These are phyloP conservation scores for Lignosus rhinocerotis DNA, from an alignment of 1,284 basidiomycete species.

Conservation along the genomic window DNA sequence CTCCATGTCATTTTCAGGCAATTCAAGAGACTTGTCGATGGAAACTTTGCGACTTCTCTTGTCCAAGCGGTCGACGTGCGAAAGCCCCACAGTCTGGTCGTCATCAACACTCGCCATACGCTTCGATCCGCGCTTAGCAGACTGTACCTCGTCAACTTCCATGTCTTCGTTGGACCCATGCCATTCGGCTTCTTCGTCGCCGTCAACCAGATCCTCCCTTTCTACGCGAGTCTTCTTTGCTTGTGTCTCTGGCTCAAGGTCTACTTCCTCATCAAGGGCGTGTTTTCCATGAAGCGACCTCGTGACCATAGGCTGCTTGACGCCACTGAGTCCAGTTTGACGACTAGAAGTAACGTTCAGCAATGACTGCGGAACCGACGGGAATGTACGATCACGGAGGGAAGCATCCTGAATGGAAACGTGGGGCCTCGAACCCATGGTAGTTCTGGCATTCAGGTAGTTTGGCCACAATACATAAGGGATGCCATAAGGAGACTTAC, in stretches of 20 bases:
- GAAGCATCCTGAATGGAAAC: neutral
- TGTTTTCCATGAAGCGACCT: constrained; percentile 23
- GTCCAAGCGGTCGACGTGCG: constrained; percentile 24
- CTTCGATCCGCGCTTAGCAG: constrained; percentile 47
- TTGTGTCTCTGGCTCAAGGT: constrained; percentile 39
- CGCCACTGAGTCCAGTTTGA: neutral
- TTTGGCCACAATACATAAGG: neutral
- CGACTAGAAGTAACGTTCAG: neutral
- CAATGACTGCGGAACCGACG: neutral
- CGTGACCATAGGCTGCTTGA: constrained; percentile 5
- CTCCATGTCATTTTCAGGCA: constrained; percentile 33
- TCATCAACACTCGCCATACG: constrained; percentile 43
- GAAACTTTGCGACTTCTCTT: constrained; percentile 51
- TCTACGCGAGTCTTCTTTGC: constrained; percentile 54
- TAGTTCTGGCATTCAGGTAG: neutral
- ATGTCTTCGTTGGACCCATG: constrained; percentile 32
- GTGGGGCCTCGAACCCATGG: neutral
- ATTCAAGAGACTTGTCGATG: constrained; percentile 34
- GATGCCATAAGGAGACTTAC: neutral
- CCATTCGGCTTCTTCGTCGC: constrained; percentile 47
- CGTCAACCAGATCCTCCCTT: constrained; percentile 43
- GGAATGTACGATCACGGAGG: neutral
- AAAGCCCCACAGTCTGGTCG: constrained; percentile 34
- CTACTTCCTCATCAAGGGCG: constrained; percentile 34
- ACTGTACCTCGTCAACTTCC: constrained; percentile 27